phyloP scores from a whole-genome alignment of 2,329 filamentous ascomycete species.

The Domatiomyces globalis region DNA sequence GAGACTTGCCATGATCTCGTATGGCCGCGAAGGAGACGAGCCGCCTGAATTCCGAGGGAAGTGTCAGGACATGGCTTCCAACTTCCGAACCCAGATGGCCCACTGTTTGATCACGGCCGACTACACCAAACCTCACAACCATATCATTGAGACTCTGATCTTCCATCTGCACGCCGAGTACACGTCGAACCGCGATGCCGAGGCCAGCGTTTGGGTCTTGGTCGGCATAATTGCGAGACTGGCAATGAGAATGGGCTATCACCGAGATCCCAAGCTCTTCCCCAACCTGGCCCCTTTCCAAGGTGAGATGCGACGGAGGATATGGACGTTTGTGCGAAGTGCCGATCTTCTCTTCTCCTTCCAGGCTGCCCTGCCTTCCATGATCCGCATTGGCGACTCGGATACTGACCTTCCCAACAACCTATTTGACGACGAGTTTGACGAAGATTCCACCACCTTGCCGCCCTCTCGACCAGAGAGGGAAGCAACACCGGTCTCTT shows the following conservation, averaged over 20 bases:
- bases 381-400: slow-evolving; percentile 49
- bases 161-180: slow-evolving; percentile 50
- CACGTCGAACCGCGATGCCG: slow-evolving; percentile 43
- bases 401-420: slow-evolving; percentile 50
- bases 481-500: slow-evolving; percentile 45
- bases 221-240: slow-evolving; percentile 46
- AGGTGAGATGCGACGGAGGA: slow-evolving; percentile 42
- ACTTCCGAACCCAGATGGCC: slow-evolving; percentile 41
- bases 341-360: slow-evolving; percentile 52
- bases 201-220: slow-evolving; percentile 46
- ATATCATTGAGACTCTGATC: slow-evolving; percentile 48
- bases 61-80: slow-evolving; percentile 33
- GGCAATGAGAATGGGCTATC: slow-evolving; percentile 53
- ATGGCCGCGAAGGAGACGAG: slow-evolving; percentile 46
- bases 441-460: slow-evolving; percentile 39
- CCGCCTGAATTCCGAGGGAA: slow-evolving; percentile 48
- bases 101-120: slow-evolving; percentile 50
- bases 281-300: slow-evolving; percentile 46
- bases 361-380: slow-evolving; percentile 53
- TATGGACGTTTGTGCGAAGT: slow-evolving; percentile 39
- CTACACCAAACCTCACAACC: slow-evolving; percentile 46
- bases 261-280: slow-evolving; percentile 47
- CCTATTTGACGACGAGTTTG: slow-evolving; percentile 52
- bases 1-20: slow-evolving; percentile 50
- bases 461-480: slow-evolving; percentile 43